These are phyloP conservation scores for Moringa oleifera DNA, from an alignment of 345 rosid genomes.

Conservation along the genomic window DNA sequence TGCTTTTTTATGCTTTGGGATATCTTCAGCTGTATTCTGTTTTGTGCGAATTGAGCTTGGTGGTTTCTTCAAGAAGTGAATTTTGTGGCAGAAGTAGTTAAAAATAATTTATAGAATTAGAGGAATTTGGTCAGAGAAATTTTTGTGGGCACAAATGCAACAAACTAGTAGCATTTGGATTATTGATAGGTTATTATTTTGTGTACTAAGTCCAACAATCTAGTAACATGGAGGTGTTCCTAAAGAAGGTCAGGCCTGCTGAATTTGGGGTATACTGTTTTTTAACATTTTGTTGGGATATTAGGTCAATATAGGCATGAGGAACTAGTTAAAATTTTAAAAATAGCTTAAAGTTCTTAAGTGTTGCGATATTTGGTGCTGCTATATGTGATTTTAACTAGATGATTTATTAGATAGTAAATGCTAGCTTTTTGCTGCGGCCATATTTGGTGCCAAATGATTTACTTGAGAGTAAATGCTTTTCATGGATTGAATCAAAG, in stretches of 20 bases:
- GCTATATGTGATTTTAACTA: no score
- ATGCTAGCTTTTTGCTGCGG: no score
- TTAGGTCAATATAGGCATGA: no score
- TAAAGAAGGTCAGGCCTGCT: background rate
- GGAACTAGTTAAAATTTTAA: no score
- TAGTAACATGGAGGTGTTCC: background rate
- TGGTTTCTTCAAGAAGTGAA: background rate
- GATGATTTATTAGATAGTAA: no score
- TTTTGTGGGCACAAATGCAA: background rate
- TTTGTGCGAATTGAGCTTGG: background rate
- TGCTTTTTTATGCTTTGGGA: background rate
- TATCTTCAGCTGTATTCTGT: background rate
- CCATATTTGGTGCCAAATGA: no score
- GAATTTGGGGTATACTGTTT: background rate
- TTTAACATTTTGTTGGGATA: background rate
- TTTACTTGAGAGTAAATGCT: background rate
- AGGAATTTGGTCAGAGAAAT: background rate
- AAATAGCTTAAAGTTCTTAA: no score
- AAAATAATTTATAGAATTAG: no score
- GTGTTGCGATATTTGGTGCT: no score
- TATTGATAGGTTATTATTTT: background rate
- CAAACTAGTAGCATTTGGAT: background rate
- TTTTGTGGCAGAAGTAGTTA: background rate
- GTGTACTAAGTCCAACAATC: background rate
- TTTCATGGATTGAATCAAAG: background rate